Evolutionary conservation across 371 early-diverging fungal species (phyloP).

Genomic region (Sanchytrium tribonematis): DNA sequence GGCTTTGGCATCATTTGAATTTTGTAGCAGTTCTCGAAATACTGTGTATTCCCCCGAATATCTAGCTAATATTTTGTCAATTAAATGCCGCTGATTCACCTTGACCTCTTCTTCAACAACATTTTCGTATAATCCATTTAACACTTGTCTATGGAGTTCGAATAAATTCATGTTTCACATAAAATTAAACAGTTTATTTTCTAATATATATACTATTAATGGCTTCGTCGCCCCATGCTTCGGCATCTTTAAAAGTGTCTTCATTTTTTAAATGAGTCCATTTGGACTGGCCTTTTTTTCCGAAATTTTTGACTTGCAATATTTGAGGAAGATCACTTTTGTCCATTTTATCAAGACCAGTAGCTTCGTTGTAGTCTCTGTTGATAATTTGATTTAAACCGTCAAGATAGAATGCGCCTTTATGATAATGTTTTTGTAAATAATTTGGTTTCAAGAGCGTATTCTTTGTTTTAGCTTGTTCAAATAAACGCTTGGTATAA

Average conservation of each 20-base stretch:
- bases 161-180: too few species aligned
- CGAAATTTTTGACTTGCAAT: constrained; percentile 72
- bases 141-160: too few species aligned
- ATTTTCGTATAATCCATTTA: too few species aligned
- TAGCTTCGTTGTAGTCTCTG: constrained; percentile 42
- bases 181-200: neutral
- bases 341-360: constrained; percentile 31
- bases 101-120: too few species aligned
- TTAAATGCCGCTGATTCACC: constrained; percentile 67
- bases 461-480: constrained; percentile 3
- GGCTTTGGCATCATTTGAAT: constrained; percentile 25
- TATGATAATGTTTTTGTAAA: constrained; percentile 59
- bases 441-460: too few species aligned
- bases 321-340: constrained; percentile 41
- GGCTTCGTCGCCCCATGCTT: neutral
- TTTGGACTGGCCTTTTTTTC: constrained; percentile 51
- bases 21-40: constrained; percentile 39
- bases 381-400: constrained; percentile 17
- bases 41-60: constrained; percentile 13
- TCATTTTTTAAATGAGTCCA: constrained; percentile 55
- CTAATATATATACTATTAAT: neutral
- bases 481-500: neutral
- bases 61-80: constrained; percentile 70
- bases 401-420: constrained; percentile 51
- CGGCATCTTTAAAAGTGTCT: constrained; percentile 25